Evolutionary conservation across 2,329 filamentous ascomycete species (phyloP).

Genomic region (Cladophialophora psammophila): DNA sequence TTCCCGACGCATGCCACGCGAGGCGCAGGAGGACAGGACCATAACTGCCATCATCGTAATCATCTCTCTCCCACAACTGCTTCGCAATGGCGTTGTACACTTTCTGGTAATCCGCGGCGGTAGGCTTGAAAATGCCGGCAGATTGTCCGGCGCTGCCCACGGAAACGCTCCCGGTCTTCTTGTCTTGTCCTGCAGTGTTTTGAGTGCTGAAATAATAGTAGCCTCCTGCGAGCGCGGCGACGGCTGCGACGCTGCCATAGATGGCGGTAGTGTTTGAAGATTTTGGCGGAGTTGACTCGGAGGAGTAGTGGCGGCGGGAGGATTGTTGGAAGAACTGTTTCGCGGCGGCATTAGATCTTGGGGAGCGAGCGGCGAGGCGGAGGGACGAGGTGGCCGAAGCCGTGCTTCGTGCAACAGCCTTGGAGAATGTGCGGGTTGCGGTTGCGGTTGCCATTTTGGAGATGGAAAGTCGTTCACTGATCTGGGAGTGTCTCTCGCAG

Average conservation of each 20-base stretch:
- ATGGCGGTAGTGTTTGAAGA: conserved; percentile 59
- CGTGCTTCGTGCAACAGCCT: conserved; percentile 52
- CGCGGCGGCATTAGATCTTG: conserved; percentile 61
- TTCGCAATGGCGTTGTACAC: conserved; percentile 88
- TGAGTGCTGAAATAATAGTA: conserved; percentile 61
- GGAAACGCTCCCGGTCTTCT: conserved; percentile 1
- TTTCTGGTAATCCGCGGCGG: conserved; percentile 89
- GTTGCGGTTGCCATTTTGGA: conserved; percentile 48
- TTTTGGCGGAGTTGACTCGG: conserved; percentile 64
- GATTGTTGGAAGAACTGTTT: conserved; percentile 76
- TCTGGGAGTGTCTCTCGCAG: not conserved
- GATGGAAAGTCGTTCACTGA: not conserved
- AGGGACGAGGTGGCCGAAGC: conserved; percentile 47
- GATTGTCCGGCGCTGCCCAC: conserved; percentile 47
- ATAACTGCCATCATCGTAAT: conserved; percentile 97
- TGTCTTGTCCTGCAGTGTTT: conserved; percentile 40
- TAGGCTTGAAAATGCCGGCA: conserved; percentile 72
- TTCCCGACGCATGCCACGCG: conserved; percentile 93
- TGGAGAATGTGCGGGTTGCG: conserved; percentile 52
- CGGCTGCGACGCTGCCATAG: conserved; percentile 64
- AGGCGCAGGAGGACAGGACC: conserved; percentile 89
- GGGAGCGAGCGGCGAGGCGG: conserved; percentile 60
- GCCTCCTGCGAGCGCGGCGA: conserved; percentile 70
- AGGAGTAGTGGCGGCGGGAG: conserved; percentile 80
- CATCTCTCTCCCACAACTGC: conserved; percentile 83